These are phyloP conservation scores for Hypoxylon rickii DNA, from an alignment of 495 filamentous ascomycete species.

Conservation along the genomic window DNA sequence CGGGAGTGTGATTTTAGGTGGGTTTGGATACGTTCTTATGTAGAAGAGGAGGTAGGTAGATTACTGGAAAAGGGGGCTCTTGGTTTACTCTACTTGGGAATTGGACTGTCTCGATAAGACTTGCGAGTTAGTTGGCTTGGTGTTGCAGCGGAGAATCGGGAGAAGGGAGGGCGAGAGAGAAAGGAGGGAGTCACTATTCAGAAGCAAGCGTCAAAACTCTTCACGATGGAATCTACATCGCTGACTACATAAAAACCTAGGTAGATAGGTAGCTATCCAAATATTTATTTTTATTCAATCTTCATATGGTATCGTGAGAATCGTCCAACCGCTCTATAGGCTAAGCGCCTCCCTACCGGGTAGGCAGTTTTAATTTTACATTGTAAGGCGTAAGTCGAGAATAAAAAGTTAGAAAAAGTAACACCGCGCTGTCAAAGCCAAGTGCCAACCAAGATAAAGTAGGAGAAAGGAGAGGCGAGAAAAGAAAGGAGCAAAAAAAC, in stretches of 20 bases:
- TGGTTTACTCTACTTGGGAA: too few species aligned
- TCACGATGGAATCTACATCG: too few species aligned
- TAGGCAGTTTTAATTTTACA: constrained; percentile 1
- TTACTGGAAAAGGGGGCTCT: too few species aligned
- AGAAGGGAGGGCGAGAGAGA: neutral
- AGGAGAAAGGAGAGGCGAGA: constrained; percentile 9
- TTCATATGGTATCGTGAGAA: constrained; percentile 19
- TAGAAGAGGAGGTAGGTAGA: too few species aligned
- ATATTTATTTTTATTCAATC: neutral
- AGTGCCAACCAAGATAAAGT: neutral
- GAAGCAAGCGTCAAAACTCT: too few species aligned
- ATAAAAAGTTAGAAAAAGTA: neutral
- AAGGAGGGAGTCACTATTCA: too few species aligned
- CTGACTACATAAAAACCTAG: too few species aligned
- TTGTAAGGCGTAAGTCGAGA: neutral
- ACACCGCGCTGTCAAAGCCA: constrained; percentile 15
- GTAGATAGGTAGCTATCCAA: neutral
- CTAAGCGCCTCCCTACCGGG: too few species aligned
- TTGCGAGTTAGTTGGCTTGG: neutral
- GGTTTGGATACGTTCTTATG: too few species aligned
- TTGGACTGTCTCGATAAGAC: too few species aligned
- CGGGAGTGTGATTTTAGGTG: too few species aligned
- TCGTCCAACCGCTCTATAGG: constrained; percentile 9
- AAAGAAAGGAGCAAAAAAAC: neutral
- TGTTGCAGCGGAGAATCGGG: neutral